Evolutionary conservation across 2,329 filamentous ascomycete genomes (phyloP), one percentile per base, ranked within the genome.

Genomic region (Geosmithia putterillii): DNA sequence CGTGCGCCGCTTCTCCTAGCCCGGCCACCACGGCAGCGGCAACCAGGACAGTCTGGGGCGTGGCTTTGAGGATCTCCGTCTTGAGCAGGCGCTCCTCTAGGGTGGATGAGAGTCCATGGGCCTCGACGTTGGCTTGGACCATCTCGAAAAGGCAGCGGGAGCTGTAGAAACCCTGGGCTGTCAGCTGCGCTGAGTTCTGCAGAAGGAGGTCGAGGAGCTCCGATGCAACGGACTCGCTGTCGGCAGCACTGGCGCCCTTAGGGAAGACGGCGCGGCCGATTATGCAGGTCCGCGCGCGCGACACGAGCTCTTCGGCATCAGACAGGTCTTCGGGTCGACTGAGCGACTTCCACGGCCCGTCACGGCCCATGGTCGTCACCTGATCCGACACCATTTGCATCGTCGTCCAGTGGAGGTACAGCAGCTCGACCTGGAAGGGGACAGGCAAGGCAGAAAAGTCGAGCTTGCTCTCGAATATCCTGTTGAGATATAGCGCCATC

Each of bases 401-500:
- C 2, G 71, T 72, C 8, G 81, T 53, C 36, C 61, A 64, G 4
- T 79, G 63, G 1, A 72, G 60, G 47, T 71, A 70, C 1, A 80
- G 42, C 2, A 78, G 52, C 44, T 79, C 71, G 8, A 69, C 58
- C 42, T 70, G 67, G 18, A 64, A 61, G 2, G 63, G 54, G 2
- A 54, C 52, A 1, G 71, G 63, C 0, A 76, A 47, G 0, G 57
- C 51, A 0, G 62, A 50, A 1, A 71, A 44, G 2, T 64, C 51
- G 9, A 71, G 50, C 0, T 63, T 61, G 3, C 60, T 57, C 1
- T 59, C 54, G 0, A 88, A 56, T 0, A 92, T 57, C 41, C 71
- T 71, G 6, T 70, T 67, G 0, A 78, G 73, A 57, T 88, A 95
- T 41, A 82, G 69, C 1, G 82, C 78, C 65, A 94, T 84, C 44